Evolutionary conservation across 2,329 filamentous ascomycete species (phyloP).

Genomic region (Pestalotiopsis sp.): DNA sequence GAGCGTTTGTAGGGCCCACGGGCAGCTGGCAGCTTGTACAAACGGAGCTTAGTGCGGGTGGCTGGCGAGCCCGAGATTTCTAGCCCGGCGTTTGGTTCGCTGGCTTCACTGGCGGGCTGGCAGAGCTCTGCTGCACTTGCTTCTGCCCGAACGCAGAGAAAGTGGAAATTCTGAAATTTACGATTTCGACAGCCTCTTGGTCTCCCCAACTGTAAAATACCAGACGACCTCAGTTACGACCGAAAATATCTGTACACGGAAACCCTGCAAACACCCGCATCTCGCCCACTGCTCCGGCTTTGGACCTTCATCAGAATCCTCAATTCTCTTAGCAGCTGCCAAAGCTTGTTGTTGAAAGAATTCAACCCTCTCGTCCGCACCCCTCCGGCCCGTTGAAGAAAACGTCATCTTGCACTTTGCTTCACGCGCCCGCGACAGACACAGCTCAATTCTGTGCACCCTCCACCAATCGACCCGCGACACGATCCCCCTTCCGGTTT

Average conservation of each 20-base stretch:
- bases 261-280: neutral
- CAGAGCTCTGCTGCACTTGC: neutral
- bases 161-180: conserved; percentile 10
- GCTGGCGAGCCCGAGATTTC: neutral
- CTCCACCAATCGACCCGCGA: conserved; percentile 7
- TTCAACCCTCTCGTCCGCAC: neutral
- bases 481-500: neutral
- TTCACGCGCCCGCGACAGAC: conserved; percentile 4
- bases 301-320: neutral
- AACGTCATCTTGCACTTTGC: conserved; percentile 1
- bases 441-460: conserved; percentile 5
- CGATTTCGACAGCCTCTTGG: conserved; percentile 7
- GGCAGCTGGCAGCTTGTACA: neutral
- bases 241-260: neutral
- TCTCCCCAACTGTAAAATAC: neutral
- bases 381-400: neutral
- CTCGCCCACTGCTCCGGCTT: neutral
- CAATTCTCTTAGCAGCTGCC: neutral
- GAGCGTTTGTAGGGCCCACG: neutral
- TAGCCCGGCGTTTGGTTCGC: neutral
- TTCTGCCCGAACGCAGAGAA: neutral
- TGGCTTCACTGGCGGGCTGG: neutral
- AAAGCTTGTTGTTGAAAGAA: neutral
- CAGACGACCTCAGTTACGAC: neutral
- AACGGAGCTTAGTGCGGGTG: neutral